These are phyloP conservation scores for Blastomyces silverae DNA, from an alignment of 2,329 filamentous ascomycete species.

Conservation along the genomic window DNA sequence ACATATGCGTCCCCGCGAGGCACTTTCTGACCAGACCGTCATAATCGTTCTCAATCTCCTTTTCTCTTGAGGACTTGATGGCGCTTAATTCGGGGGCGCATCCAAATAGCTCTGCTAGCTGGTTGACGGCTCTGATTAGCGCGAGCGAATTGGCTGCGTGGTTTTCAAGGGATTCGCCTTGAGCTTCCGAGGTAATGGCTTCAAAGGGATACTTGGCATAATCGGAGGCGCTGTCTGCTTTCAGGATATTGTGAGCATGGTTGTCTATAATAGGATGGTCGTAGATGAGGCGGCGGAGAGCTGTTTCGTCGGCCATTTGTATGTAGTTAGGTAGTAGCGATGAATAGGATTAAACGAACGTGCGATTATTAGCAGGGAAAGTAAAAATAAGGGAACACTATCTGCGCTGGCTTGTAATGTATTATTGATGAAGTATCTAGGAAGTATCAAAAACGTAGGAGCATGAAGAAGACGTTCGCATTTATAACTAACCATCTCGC, in stretches of 20 bases:
- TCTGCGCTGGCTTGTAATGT: not conserved
- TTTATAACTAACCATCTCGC: not conserved
- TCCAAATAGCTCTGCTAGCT: slow-evolving; percentile 59
- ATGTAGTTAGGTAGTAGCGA: not conserved
- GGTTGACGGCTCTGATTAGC: slow-evolving; percentile 62
- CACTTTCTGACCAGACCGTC: slow-evolving; percentile 57
- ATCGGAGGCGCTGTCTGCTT: slow-evolving; percentile 29
- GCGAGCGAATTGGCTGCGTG: slow-evolving; percentile 58
- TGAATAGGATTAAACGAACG: not conserved
- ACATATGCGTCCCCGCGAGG: slow-evolving; percentile 62
- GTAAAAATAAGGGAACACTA: not conserved
- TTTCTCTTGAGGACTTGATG: slow-evolving; percentile 45
- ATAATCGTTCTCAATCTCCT: slow-evolving; percentile 45
- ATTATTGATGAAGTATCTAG: not conserved
- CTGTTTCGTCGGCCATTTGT: slow-evolving; percentile 18
- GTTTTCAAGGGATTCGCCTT: slow-evolving; percentile 56
- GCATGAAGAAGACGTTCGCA: not conserved
- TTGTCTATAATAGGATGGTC: slow-evolving; percentile 44
- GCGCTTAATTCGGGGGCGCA: slow-evolving; percentile 59
- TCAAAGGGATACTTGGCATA: slow-evolving; percentile 45
- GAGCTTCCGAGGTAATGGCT: slow-evolving; percentile 65
- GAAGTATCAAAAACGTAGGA: not conserved
- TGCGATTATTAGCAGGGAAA: not conserved
- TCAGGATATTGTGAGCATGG: slow-evolving; percentile 44
- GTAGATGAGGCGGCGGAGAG: slow-evolving; percentile 34